Percentiles rank a stretch among this genome's conserved stretches.
Evolutionary conservation across 306 rosid species (phyloP).

Genomic region (Aeschynomene evenia): DNA sequence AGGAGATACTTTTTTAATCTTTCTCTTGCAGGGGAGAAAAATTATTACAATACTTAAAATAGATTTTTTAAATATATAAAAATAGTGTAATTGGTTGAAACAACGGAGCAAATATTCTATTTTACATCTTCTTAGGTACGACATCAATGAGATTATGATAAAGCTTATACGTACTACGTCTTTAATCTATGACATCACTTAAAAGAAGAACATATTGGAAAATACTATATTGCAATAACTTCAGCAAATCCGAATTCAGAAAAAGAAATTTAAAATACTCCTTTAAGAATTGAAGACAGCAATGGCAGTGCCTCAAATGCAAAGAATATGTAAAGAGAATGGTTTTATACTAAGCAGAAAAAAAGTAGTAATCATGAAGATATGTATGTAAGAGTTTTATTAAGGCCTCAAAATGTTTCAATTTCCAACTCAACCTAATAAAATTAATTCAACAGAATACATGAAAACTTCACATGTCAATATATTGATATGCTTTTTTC

Average conservation of each 20-base stretch:
- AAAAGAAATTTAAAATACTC: background rate
- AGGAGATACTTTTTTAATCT: no score
- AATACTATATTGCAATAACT: background rate
- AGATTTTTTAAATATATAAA: no score
- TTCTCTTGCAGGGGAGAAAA: no score
- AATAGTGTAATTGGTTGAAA: no score
- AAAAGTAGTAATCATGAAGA: conserved; percentile 7
- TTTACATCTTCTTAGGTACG: background rate
- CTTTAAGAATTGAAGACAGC: background rate
- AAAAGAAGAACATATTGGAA: background rate
- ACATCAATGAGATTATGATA: background rate
- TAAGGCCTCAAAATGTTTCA: conserved; percentile 36
- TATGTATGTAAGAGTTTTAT: conserved; percentile 24
- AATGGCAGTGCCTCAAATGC: background rate
- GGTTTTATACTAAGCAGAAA: background rate
- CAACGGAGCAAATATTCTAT: no score
- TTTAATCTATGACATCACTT: background rate
- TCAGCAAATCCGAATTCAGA: background rate
- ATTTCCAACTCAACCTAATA: conserved; percentile 33
- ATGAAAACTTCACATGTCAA: conserved; percentile 35
- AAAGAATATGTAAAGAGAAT: background rate
- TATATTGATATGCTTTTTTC: conserved; percentile 24
- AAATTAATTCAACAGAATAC: conserved; percentile 32
- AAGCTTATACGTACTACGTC: background rate
- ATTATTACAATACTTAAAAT: no score